Evolutionary conservation across 1,284 basidiomycete genomes (phyloP).

Genomic region (Melanopsichium pennsylvanicum): DNA sequence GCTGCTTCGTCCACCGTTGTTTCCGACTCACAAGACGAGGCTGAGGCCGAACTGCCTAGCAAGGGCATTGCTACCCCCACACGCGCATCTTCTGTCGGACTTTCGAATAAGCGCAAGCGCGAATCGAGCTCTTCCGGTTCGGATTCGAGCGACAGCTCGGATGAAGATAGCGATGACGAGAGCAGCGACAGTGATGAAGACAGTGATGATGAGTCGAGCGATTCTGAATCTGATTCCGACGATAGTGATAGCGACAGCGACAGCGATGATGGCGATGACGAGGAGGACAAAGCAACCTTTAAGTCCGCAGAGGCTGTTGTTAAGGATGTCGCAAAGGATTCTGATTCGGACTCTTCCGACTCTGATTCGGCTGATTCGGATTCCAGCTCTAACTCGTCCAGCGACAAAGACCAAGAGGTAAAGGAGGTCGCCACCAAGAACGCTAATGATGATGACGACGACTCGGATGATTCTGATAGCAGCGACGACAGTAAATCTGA

Average conservation of each 20-base stretch:
- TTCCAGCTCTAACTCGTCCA: slow-evolving; percentile 18
- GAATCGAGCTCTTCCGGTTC: slow-evolving; percentile 16
- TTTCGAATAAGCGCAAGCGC: slow-evolving; percentile 31
- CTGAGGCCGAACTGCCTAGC: slow-evolving; percentile 33
- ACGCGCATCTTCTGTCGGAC: slow-evolving; percentile 11
- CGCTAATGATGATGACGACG: slow-evolving; percentile 11
- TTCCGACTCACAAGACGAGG: slow-evolving; percentile 42
- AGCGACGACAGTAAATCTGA: slow-evolving; percentile 5
- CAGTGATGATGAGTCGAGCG: slow-evolving; percentile 20
- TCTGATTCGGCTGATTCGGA: slow-evolving; percentile 14
- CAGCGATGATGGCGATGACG: slow-evolving; percentile 11
- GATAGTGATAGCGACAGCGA: slow-evolving; percentile 16
- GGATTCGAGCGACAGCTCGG: slow-evolving; percentile 17
- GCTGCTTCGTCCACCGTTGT: slow-evolving; percentile 31
- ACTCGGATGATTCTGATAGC: slow-evolving; percentile 6
- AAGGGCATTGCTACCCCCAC: slow-evolving; percentile 35
- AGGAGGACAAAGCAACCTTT: slow-evolving; percentile 11
- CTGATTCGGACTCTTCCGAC: slow-evolving; percentile 19
- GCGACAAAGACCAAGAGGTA: slow-evolving; percentile 4
- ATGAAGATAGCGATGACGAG: slow-evolving; percentile 12
- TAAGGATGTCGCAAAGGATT: neutral
- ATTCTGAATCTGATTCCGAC: slow-evolving; percentile 12
- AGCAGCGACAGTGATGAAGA: slow-evolving; percentile 17
- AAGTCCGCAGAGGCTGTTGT: slow-evolving; percentile 13
- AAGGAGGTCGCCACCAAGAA: neutral